Evolutionary conservation across 257 asterid species (phyloP).

Genomic region (Capsicum pubescens): DNA sequence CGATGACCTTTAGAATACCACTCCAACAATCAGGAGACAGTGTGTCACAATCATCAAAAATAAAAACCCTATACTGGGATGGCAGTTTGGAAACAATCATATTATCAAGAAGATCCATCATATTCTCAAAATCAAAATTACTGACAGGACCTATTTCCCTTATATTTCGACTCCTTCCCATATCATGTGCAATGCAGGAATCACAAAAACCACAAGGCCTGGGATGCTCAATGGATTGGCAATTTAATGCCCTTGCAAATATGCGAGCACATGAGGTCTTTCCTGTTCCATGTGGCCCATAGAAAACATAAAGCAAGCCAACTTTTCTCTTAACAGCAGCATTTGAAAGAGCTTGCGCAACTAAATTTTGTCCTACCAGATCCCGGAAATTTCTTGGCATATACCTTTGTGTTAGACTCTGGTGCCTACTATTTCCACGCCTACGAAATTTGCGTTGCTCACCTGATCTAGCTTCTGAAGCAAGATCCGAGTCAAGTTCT

Average conservation of each 20-base stretch:
- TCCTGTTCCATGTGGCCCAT: conserved; percentile 93
- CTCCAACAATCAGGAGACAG: conserved; percentile 76
- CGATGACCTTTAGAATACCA: conserved; percentile 71
- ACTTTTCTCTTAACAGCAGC: conserved; percentile 68
- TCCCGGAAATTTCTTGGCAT: conserved; percentile 77
- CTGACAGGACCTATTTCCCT: conserved; percentile 79
- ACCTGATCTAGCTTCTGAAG: conserved; percentile 79
- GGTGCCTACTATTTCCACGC: conserved; percentile 63
- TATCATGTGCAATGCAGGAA: conserved; percentile 62
- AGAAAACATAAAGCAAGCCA: conserved; percentile 78
- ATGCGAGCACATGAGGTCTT: conserved; percentile 84
- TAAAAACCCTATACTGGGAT: conserved; percentile 67
- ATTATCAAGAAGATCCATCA: conserved; percentile 59
- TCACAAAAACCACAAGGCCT: conserved; percentile 85
- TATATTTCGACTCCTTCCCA: conserved; percentile 62
- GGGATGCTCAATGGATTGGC: conserved; percentile 70
- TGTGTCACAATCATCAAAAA: conserved; percentile 80
- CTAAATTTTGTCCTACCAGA: conserved; percentile 91
- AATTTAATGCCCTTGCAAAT: conserved; percentile 80
- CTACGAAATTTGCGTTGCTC: conserved; percentile 48
- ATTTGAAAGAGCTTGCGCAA: conserved; percentile 85
- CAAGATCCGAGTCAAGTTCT: conserved; percentile 75
- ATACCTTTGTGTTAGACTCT: conserved; percentile 79
- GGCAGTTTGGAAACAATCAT: conserved; percentile 49
- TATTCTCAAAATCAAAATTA: conserved; percentile 59